A percentile compares a stretch with the other conserved stretches of the same genome.
Conservation (phyloP, 169 alveolate genomes). For the Fabrea salina region DNA sequence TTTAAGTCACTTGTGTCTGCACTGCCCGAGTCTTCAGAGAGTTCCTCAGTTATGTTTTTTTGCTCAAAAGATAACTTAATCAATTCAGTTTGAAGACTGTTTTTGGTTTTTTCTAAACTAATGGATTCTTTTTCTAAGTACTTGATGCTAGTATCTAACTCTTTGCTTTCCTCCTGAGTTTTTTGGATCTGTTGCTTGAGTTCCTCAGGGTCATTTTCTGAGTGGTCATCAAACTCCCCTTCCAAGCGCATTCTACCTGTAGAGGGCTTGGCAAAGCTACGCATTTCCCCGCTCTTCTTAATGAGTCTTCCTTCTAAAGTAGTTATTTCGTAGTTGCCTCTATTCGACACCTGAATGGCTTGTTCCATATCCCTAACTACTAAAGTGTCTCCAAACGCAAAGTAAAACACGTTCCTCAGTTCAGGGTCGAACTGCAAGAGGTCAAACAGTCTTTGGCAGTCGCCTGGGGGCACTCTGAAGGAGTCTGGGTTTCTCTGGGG, state of each 20-base stretch:
- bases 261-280: conserved; percentile 84
- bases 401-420: conserved; percentile 82
- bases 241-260: conserved; percentile 64
- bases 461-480: conserved; percentile 43
- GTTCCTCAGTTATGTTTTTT: too few relatives aligned
- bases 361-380: conserved; percentile 84
- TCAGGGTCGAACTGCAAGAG: conserved; percentile 74
- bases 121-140: too few relatives aligned
- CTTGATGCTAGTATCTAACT: too few relatives aligned
- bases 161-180: too few relatives aligned
- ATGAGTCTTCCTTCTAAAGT: conserved; percentile 91
- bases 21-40: too few relatives aligned
- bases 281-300: conserved; percentile 92
- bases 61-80: too few relatives aligned
- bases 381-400: conserved; percentile 89
- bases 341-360: conserved; percentile 19
- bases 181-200: too few relatives aligned
- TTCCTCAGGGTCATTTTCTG: neutral
- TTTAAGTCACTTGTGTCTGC: too few relatives aligned
- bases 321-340: conserved; percentile 82
- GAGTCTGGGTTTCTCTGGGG: conserved; percentile 49
- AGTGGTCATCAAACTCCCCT: conserved; percentile 22
- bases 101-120: too few relatives aligned
- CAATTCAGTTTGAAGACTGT: too few relatives aligned
- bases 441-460: conserved; percentile 84